phyloP scores from a whole-genome alignment of 768 basidiomycete genomes.

The Austroboletus eburneus region DNA sequence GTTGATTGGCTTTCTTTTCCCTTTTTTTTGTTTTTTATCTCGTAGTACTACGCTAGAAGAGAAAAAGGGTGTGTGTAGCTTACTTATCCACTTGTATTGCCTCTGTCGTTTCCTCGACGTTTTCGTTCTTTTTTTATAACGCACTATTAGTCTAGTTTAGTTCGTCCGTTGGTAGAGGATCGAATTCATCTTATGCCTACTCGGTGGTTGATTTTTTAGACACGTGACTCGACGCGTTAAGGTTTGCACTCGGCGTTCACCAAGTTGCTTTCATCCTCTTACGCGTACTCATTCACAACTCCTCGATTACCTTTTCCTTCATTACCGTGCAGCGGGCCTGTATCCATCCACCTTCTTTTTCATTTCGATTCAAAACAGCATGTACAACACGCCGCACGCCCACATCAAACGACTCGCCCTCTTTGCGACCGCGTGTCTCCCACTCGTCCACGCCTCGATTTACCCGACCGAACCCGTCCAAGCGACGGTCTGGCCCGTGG shows the following conservation, averaged over 20 bases:
- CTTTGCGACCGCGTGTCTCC: constrained; percentile 3
- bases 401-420: neutral
- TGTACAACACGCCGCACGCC: constrained; percentile 4
- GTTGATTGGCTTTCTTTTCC: neutral
- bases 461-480: constrained; percentile 50
- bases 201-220: constrained; percentile 19
- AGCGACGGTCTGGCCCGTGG: constrained; percentile 42
- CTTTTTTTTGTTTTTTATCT: neutral
- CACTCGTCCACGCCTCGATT: constrained; percentile 33
- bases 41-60: constrained; percentile 7
- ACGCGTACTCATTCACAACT: no score
- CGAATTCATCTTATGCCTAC: neutral
- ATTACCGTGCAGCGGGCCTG: constrained; percentile 27
- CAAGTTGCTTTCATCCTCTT: constrained; percentile 2
- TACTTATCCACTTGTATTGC: constrained; percentile 19
- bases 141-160: constrained; percentile 4
- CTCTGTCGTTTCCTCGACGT: neutral
- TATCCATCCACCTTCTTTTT: constrained; percentile 1
- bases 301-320: no score
- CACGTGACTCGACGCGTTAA: constrained; percentile 23
- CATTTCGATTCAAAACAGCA: neutral
- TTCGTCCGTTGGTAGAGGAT: neutral
- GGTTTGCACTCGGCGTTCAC: neutral
- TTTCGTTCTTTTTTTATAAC: constrained; percentile 2
- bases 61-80: constrained; percentile 13